phyloP scores from a whole-genome alignment of 805 yeast species.

The Saccharomycopsis malanga region DNA sequence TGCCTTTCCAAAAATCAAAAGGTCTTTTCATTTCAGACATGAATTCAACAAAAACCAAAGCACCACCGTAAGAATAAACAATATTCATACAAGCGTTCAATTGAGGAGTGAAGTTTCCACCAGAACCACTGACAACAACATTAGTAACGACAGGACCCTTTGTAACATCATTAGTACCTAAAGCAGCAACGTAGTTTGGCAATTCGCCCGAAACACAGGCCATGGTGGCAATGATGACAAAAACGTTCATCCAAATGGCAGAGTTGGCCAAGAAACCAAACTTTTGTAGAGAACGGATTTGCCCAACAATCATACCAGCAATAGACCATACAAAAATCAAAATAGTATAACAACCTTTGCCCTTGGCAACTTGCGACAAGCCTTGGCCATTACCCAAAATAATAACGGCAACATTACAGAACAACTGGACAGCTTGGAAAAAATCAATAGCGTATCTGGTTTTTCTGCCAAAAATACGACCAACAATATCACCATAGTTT shows the following conservation, averaged over 20 bases:
- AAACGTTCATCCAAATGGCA: conserved; percentile 43
- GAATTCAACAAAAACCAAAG: conserved; percentile 42
- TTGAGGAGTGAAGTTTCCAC: conserved; percentile 24
- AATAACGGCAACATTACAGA: conserved; percentile 38
- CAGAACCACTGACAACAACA: conserved; percentile 27
- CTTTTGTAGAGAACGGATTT: conserved; percentile 33
- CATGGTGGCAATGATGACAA: conserved; percentile 39
- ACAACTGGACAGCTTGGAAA: conserved; percentile 37
- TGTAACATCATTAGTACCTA: conserved; percentile 14
- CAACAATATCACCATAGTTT: conserved; percentile 37
- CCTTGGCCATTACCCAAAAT: conserved; percentile 37
- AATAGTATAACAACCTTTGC: conserved; percentile 35
- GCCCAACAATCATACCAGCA: conserved; percentile 38
- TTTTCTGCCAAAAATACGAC: conserved; percentile 33
- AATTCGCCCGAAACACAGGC: conserved; percentile 31
- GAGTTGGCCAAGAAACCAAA: conserved; percentile 37
- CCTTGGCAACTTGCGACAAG: conserved; percentile 34
- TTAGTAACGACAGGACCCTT: conserved; percentile 26
- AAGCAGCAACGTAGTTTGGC: conserved; percentile 32
- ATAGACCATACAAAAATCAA: conserved; percentile 38
- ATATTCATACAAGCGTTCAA: conserved; percentile 37
- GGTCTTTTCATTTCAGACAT: conserved; percentile 44
- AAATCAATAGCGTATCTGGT: conserved; percentile 31
- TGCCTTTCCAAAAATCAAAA: conserved; percentile 42
- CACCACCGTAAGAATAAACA: conserved; percentile 45